Percentiles rank a stretch among this genome's conserved stretches.
phyloP scores from a whole-genome alignment of 495 filamentous ascomycete genomes.

The Polyplosphaeria fusca region DNA sequence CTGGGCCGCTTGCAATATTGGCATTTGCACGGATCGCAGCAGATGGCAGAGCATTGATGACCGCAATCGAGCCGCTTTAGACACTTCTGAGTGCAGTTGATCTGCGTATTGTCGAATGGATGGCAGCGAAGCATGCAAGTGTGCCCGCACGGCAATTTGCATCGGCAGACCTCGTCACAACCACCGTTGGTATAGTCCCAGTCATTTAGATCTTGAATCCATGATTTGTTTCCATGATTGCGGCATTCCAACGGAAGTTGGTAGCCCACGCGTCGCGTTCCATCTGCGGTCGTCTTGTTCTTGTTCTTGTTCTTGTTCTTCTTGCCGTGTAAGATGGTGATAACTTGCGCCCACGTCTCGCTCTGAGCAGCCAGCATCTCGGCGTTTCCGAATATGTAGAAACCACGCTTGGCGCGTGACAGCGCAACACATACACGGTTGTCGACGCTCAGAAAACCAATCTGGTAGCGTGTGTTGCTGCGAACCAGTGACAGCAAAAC shows the following conservation, averaged over 20 bases:
- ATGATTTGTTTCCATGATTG: conserved; percentile 38
- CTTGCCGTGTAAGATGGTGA: conserved; percentile 36
- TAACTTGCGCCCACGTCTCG: conserved; percentile 42
- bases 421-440: conserved; percentile 86
- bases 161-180: conserved; percentile 52
- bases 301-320: conserved; percentile 3
- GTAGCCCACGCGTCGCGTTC: conserved; percentile 37
- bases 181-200: conserved; percentile 56
- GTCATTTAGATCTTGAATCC: conserved; percentile 51
- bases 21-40: conserved; percentile 33
- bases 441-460: conserved; percentile 70
- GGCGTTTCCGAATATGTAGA: conserved; percentile 86
- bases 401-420: conserved; percentile 77
- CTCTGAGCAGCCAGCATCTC: conserved; percentile 48
- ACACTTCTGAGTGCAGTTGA: conserved; percentile 34
- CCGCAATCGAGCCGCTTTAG: conserved; percentile 25
- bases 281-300: conserved; percentile 1
- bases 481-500: conserved; percentile 81
- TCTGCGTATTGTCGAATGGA: conserved; percentile 34
- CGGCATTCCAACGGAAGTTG: conserved; percentile 41
- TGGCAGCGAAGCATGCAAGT: conserved; percentile 49
- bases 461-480: conserved; percentile 53
- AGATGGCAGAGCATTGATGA: conserved; percentile 30
- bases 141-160: conserved; percentile 49
- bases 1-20: conserved; percentile 3